Evolutionary conservation across 2,329 filamentous ascomycete species (phyloP).

Genomic region (Fusarium lyarnte): DNA sequence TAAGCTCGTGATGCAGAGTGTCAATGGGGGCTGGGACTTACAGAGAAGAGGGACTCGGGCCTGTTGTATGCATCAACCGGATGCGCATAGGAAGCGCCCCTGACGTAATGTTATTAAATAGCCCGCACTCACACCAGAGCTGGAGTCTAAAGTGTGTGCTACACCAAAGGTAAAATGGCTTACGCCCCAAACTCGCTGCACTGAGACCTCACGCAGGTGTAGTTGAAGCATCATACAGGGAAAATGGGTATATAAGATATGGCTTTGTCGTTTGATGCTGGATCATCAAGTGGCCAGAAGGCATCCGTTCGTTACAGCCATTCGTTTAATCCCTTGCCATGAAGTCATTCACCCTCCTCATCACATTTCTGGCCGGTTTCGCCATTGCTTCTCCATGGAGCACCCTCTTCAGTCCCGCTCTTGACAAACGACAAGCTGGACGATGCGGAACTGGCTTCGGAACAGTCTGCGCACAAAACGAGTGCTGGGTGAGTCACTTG

Average conservation of each 20-base stretch:
- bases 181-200: not conserved
- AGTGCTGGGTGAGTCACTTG: slow-evolving; percentile 51
- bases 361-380: slow-evolving; percentile 10
- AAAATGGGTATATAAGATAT: slow-evolving; percentile 10
- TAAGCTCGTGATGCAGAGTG: slow-evolving; percentile 32
- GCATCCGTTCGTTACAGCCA: slow-evolving; percentile 39
- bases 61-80: slow-evolving; percentile 33
- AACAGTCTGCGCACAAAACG: slow-evolving; percentile 46
- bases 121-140: slow-evolving; percentile 7
- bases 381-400: not conserved
- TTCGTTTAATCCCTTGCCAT: slow-evolving; percentile 28
- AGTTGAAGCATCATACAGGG: accelerated
- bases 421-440: slow-evolving; percentile 47
- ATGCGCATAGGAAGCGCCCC: slow-evolving; percentile 28
- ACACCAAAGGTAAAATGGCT: not conserved
- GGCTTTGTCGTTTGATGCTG: not conserved
- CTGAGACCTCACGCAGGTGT: not conserved
- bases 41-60: slow-evolving; percentile 3
- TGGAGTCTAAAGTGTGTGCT: not conserved
- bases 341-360: slow-evolving; percentile 13
- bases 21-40: slow-evolving; percentile 27
- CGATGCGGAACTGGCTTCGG: slow-evolving; percentile 54
- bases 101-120: slow-evolving; percentile 25
- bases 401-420: not conserved
- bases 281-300: not conserved